Conservation (phyloP, 352 stramenopile species). For the Saprolegnia parasitica region DNA sequence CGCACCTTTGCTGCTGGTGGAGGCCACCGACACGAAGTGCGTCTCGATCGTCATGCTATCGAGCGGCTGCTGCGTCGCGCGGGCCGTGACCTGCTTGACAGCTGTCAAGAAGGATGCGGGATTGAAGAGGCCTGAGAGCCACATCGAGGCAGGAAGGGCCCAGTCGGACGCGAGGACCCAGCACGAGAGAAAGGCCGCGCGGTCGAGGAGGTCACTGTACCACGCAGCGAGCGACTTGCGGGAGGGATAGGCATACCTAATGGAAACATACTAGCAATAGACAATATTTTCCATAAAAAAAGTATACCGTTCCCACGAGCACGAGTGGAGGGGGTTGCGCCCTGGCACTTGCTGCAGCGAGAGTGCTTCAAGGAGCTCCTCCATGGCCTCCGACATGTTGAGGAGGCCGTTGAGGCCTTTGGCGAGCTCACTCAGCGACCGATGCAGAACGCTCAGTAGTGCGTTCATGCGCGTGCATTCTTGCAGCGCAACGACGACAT, state of each 20-base stretch:
- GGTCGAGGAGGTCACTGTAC: slow-evolving; percentile 78
- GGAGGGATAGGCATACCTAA: slow-evolving; percentile 73
- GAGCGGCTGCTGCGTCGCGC: slow-evolving; percentile 77
- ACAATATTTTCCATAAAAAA: not conserved
- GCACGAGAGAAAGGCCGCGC: slow-evolving; percentile 49
- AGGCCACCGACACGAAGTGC: slow-evolving; percentile 82
- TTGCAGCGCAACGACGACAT: slow-evolving; percentile 77
- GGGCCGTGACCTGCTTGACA: slow-evolving; percentile 83
- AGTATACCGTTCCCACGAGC: slow-evolving; percentile 58
- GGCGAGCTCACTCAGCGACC: slow-evolving; percentile 57
- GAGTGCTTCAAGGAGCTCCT: slow-evolving; percentile 70
- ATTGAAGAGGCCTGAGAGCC: slow-evolving; percentile 79
- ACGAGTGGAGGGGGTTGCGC: slow-evolving; percentile 63
- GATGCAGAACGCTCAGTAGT: slow-evolving; percentile 56
- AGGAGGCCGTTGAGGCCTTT: slow-evolving; percentile 81
- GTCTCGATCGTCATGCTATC: slow-evolving; percentile 93
- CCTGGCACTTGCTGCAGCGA: slow-evolving; percentile 71
- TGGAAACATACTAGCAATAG: slow-evolving; percentile 28
- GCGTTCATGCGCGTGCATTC: slow-evolving; percentile 71
- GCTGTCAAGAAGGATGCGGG: slow-evolving; percentile 79
- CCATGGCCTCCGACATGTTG: slow-evolving; percentile 88
- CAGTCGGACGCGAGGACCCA: slow-evolving; percentile 65
- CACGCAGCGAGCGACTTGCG: slow-evolving; percentile 71
- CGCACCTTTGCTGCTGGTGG: slow-evolving; percentile 70
- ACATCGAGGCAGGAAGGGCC: slow-evolving; percentile 69